Base-by-base conservation (phyloP, 768 basidiomycete genomes). In the Termitomyces bulborhizus region DNA sequence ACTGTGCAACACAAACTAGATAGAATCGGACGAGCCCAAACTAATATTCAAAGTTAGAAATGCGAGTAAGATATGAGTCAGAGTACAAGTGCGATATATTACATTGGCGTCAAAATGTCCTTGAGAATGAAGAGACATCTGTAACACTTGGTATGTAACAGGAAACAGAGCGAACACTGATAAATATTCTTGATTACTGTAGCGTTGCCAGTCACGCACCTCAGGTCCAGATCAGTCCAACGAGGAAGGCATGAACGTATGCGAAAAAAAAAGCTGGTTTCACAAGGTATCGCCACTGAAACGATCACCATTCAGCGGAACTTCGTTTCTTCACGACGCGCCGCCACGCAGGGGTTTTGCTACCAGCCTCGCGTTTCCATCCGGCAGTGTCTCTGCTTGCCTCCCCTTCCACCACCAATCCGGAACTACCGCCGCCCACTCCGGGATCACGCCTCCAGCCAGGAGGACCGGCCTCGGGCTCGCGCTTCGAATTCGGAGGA, bases 381-480 rank as follows among this genome's bases (percentile, higher is more conserved):
- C 27, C 56, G 29, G 54, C 52, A 56, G 26, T 55, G 44, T 45
- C 42, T 36, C 36, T 36, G 48, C 9, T 49, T 0, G 61, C 57
- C 29, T 58, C 49, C 0, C 45, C 55, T 27, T 57, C 53, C 12
- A 57, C 54, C 12, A 46, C 53, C 53, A 51, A 39, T 6, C 29
- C 54, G 24, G 54, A 53, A 32, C 32, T 32, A 1, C 9, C 3
- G 50, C 58, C 62, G 2, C 26, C 34, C 2, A 51, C 42, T 18
- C 57, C 46, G 1, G 56, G 40, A 13, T 58, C 55, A 1, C 63
- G 51, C 27, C 55, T 61, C 64, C 66, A 67, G 1, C 41, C 45
- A 2, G 60, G 54, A 12, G 61, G 7, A 4, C n/a, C 39, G 9
- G 57, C 51, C 34, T 60, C 59, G n/a, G 48, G 29, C 44, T 55